Evolutionary conservation across 768 basidiomycete species (phyloP), one percentile per base, ranked within the genome.

Genomic region (Tephrocybe sp.): DNA sequence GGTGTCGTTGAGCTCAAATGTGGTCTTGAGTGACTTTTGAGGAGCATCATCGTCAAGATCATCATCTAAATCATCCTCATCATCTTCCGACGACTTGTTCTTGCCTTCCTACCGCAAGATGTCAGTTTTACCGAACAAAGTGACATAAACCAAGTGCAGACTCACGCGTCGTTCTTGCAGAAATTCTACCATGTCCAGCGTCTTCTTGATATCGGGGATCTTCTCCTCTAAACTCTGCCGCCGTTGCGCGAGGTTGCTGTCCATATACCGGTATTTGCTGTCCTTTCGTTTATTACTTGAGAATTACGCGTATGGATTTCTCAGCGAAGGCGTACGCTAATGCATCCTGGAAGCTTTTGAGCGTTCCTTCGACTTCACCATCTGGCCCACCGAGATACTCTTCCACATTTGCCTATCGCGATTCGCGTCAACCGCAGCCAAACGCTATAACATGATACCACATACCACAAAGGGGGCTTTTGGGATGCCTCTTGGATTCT

Each of bases 241-340:
- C 40, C 94, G 81, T 62, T 93, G 88, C 5, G 84, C 74, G 43
- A 95, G 75, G 64, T 84, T 94, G 14, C 83, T 73, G 59, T 98
- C 96, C 96, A 99, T 98, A 72, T 96, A 98, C 44, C 90, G 88
- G 76, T 99, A 98, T 77, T 99, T 98, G 61, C 96, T 99, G 73
- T 63, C 67, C 76, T 76, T 77, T 69, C 69, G 56, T 59, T 59
- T 41, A 55, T 55, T 58, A 56, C 47, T 65, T 60, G 36, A 64
- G 53, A 56, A 54, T 28, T 42, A 54, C 38, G 42, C 33, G 38
- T 8, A 57, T 37, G 56, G 54, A 33, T 48, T 45, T 30, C 46
- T 24, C 37, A 23, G 55, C 47, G 53, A 48, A 30, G 28, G 73
- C 94, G 71, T 73, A 98, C 95, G 94, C 90, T 68, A 97, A 80